These are phyloP conservation scores for Gymnopilus junonius DNA, from an alignment of 768 basidiomycete species.

Conservation along the genomic window DNA sequence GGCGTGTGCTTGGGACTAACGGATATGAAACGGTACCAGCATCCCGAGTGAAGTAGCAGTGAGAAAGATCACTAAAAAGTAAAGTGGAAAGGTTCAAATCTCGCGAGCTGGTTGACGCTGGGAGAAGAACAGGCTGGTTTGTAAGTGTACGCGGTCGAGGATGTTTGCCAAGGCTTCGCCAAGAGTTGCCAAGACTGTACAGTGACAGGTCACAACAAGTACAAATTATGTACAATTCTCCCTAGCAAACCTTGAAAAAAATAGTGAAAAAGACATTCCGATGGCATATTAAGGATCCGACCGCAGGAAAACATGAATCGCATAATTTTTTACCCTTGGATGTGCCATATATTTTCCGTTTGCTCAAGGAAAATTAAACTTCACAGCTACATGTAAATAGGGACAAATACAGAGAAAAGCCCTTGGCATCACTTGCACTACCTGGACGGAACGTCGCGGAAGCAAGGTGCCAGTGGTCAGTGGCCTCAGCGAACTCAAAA, in stretches of 20 bases:
- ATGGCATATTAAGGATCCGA: background rate
- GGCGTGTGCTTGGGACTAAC: background rate
- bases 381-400: too few species aligned
- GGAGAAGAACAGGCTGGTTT: background rate
- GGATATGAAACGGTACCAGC: background rate
- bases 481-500: too few species aligned
- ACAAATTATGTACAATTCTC: background rate
- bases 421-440: too few species aligned
- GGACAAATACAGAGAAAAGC: too few species aligned
- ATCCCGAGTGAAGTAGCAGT: background rate
- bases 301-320: background rate
- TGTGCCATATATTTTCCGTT: too few species aligned
- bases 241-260: background rate
- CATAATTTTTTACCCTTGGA: too few species aligned
- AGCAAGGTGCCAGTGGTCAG: too few species aligned
- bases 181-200: background rate
- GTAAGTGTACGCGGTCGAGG: background rate
- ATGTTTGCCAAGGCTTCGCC: background rate
- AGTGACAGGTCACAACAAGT: background rate
- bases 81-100: background rate
- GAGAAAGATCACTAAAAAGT: background rate
- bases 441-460: too few species aligned
- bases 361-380: too few species aligned
- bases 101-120: background rate
- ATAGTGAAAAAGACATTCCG: background rate